Evolutionary conservation across 2,329 filamentous ascomycete genomes (phyloP), one percentile per base, ranked within the genome.

Genomic region (Sporothrix sp.): DNA sequence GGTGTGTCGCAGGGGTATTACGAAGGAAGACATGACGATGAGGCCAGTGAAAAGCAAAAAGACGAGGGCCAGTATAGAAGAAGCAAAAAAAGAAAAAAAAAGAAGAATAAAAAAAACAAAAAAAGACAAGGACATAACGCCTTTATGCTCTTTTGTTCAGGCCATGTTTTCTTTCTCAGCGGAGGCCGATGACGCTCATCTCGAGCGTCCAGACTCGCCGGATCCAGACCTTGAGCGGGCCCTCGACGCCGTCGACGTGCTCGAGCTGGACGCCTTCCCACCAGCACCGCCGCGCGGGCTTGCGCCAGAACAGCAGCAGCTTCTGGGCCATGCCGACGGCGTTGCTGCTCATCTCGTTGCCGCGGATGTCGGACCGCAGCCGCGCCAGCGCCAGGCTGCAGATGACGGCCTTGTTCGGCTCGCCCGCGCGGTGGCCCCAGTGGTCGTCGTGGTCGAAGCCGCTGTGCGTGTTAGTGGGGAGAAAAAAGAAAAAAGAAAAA

Each of bases 271-370:
- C 85, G 21, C 93, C 93, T 66, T 98, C 93, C 93, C 93, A 98
- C 93, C 93, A 98, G 73, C 93, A 98, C 65, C 93, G 79, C 54
- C 93, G 76, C 13, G 93, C 93, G 14, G 93, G 93, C 69, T 98
- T 98, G 58, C 93, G 81, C 93, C 93, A 98, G 73, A 98, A 98
- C 3, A 98, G 76, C 13, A 98, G 76, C 42, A 98, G 78, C 71
- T 98, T 98, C 68, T 98, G 93, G 11, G 93, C 93, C 93, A 98
- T 98, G 48, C 91, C 91, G 16, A 97, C 88, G 0, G 88, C 85
- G 64, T 83, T 89, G 58, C 77, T 82, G 47, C 86, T 73, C 70
- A 81, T 77, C 53, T 84, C 81, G 61, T 82, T 84, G 59, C 90
- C 87, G 50, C 88, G 82, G 61, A 95, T 89, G 60, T 97, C 93